These are phyloP conservation scores for Plenodomus lindquistii DNA, from an alignment of 2,329 filamentous ascomycete genomes.

Conservation along the genomic window DNA sequence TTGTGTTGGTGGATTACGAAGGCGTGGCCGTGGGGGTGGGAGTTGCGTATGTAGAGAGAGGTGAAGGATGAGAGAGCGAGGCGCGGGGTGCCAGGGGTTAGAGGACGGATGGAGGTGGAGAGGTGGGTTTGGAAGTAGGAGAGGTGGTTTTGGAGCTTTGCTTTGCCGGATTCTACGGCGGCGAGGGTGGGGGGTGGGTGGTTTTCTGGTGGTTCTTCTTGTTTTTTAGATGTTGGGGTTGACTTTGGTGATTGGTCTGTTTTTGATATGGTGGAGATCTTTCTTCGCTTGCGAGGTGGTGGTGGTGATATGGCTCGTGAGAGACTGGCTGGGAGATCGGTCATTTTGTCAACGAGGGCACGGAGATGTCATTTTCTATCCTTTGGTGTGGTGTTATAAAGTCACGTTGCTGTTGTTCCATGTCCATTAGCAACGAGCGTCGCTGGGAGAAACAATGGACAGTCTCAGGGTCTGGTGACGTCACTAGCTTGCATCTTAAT, in stretches of 20 bases:
- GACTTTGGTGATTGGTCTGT: not conserved
- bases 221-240: not conserved
- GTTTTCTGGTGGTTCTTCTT: not conserved
- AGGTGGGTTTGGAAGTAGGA: slow-evolving; percentile 53
- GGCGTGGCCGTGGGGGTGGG: slow-evolving; percentile 49
- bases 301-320: slow-evolving; percentile 30
- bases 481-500: not conserved
- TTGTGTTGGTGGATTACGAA: slow-evolving; percentile 77
- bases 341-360: no score
- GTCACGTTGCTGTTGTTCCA: slow-evolving; percentile 2
- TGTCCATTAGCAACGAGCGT: not conserved
- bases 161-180: slow-evolving; percentile 57
- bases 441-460: no score
- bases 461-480: not conserved
- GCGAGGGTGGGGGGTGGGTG: slow-evolving; percentile 34
- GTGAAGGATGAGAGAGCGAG: slow-evolving; percentile 50
- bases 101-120: slow-evolving; percentile 28
- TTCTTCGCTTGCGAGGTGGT: slow-evolving; percentile 17
- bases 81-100: slow-evolving; percentile 26
- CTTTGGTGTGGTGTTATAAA: no score
- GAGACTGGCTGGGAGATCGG: slow-evolving; percentile 19
- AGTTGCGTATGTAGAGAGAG: slow-evolving; percentile 54
- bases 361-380: no score
- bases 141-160: slow-evolving; percentile 54
- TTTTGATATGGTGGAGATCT: slow-evolving; percentile 1